Evolutionary conservation across 2,329 filamentous ascomycete species (phyloP).

Genomic region (Diaporthe humulicola): DNA sequence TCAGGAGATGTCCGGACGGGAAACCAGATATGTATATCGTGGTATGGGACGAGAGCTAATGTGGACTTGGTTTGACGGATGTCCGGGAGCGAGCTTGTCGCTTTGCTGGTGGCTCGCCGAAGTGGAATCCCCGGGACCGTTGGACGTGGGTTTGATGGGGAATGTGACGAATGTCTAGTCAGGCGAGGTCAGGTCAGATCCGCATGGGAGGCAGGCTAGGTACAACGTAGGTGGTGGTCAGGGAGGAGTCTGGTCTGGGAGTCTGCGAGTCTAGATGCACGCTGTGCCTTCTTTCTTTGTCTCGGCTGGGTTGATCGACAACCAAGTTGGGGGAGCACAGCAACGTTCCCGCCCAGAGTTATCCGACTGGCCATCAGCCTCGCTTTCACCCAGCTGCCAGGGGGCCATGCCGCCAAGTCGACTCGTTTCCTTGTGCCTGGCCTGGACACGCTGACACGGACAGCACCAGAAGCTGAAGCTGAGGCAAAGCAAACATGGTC

Average conservation of each 20-base stretch:
- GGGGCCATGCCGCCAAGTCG: conserved; percentile 7
- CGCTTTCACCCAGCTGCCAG: background rate
- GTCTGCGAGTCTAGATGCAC: background rate
- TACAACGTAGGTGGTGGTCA: background rate
- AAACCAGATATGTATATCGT: conserved; percentile 9
- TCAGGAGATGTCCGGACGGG: background rate
- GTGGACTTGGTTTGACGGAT: conserved; percentile 24
- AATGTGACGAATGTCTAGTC: conserved; percentile 19
- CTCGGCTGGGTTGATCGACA: background rate
- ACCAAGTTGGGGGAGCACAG: background rate
- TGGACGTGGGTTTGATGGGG: conserved; percentile 23
- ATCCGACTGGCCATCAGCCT: conserved; percentile 18
- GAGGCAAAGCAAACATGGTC: background rate
- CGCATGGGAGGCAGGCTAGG: conserved; percentile 10
- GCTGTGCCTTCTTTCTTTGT: conserved; percentile 13
- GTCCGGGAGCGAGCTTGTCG: conserved; percentile 24
- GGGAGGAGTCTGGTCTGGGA: background rate
- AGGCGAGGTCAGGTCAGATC: conserved; percentile 27
- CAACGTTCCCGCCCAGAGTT: background rate
- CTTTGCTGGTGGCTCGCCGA: conserved; percentile 19
- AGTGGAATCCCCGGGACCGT: conserved; percentile 18
- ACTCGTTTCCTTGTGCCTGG: conserved; percentile 6
- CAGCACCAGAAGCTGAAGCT: background rate
- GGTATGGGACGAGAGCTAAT: conserved; percentile 25
- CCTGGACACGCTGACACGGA: background rate